Evolutionary conservation across 225 moss, liverwort and hornwort genomes (phyloP).

Genomic region (Polytrichum commune): DNA sequence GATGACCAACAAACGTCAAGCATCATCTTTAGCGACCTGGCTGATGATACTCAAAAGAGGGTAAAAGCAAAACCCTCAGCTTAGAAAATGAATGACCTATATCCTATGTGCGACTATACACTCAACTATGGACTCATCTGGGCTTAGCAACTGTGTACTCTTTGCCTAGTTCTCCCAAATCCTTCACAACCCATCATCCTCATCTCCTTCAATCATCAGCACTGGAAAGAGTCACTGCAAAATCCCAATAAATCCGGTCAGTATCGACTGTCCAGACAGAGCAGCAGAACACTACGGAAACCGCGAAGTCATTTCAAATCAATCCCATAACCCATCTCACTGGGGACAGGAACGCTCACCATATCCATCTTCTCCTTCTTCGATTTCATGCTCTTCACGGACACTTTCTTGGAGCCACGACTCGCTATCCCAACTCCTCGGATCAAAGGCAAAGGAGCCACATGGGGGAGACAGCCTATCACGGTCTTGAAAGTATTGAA

Average conservation of each 20-base stretch:
- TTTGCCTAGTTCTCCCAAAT: not conserved
- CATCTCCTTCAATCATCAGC: not conserved
- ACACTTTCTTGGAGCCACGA: constrained; percentile 27
- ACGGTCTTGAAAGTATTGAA: constrained; percentile 69
- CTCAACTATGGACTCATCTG: constrained; percentile 6
- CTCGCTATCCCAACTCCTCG: constrained; percentile 17
- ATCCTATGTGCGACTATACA: constrained; percentile 9
- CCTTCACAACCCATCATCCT: not conserved
- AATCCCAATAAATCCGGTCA: not conserved
- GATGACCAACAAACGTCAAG: not conserved
- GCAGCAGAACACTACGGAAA: too few species aligned
- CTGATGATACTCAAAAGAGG: not conserved
- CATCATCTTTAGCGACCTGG: not conserved
- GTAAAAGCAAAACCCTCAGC: not conserved
- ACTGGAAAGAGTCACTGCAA: not conserved
- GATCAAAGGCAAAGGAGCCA: constrained; percentile 17
- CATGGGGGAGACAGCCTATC: not conserved
- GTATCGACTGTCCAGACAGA: not conserved
- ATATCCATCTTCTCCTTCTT: constrained; percentile 10
- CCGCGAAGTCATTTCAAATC: too few species aligned
- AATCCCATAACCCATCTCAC: too few species aligned
- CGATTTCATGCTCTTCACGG: constrained; percentile 17
- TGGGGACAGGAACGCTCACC: constrained; percentile 11
- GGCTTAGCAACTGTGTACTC: not conserved
- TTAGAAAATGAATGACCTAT: constrained; percentile 3